These are phyloP conservation scores for Triticum dicoccoides DNA, from an alignment of 176 grass and related monocot genomes.

Conservation along the genomic window DNA sequence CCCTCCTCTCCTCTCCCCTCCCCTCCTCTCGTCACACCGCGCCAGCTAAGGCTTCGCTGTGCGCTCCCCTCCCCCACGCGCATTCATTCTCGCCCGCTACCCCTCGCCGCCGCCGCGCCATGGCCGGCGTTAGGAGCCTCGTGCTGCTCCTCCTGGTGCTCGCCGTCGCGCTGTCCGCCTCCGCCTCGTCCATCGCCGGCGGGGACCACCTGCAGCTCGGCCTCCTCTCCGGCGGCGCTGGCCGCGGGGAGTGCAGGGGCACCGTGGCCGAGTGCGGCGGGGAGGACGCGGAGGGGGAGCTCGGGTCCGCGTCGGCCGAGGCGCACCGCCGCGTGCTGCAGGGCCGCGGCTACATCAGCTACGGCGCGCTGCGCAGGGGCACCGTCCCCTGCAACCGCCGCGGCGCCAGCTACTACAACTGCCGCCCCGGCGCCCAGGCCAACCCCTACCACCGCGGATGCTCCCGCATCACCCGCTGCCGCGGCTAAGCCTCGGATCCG, in stretches of 20 bases:
- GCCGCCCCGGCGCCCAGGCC: slow-evolving; percentile 59
- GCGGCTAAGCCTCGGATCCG: slow-evolving; percentile 34
- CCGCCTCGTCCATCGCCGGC: not conserved
- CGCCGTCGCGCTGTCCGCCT: not conserved
- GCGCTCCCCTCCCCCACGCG: not conserved
- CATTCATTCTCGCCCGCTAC: not conserved
- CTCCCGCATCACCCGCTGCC: slow-evolving; percentile 78
- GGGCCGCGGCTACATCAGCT: slow-evolving; percentile 61
- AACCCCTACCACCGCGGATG: slow-evolving; percentile 81
- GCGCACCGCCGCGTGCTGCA: slow-evolving; percentile 49
- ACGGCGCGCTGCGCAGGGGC: slow-evolving; percentile 60
- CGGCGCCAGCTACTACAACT: slow-evolving; percentile 90
- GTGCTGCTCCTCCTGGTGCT: slow-evolving; percentile 15
- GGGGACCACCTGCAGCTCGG: slow-evolving; percentile 40
- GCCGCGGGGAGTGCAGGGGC: slow-evolving; percentile 36
- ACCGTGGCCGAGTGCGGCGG: slow-evolving; percentile 42
- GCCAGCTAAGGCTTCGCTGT: slow-evolving; percentile 6
- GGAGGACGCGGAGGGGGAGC: slow-evolving; percentile 20
- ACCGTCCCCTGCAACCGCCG: slow-evolving; percentile 65
- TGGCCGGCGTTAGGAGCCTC: slow-evolving; percentile 32
- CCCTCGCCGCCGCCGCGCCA: not conserved
- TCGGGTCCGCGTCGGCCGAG: slow-evolving; percentile 7
- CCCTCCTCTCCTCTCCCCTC: not conserved
- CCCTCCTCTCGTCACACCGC: slow-evolving; percentile 1
- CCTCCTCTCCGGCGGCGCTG: not conserved